phyloP scores from a whole-genome alignment of 73 alveolate genomes.

The Tetrahymena elliotti region DNA sequence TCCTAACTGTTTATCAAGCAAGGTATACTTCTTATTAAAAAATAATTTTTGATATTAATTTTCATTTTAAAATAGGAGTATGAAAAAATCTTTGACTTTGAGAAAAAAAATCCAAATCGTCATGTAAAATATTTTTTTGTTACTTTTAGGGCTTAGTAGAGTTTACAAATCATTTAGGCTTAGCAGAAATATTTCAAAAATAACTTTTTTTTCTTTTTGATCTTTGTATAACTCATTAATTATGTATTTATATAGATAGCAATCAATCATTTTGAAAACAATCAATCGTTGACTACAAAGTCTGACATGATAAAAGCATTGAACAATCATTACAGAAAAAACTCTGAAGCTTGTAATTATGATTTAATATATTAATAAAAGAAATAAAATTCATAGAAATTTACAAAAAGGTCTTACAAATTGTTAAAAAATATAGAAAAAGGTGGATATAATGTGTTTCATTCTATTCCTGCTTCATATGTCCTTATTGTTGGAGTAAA shows the following conservation, averaged over 20 bases:
- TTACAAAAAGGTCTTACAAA: no score
- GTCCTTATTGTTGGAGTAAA: constrained; percentile 31
- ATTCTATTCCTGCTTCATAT: constrained; percentile 61
- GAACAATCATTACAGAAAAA: constrained; percentile 37
- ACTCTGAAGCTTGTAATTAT: constrained; percentile 25
- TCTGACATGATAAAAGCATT: constrained; percentile 48
- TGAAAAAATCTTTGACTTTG: background rate
- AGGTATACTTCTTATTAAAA: constrained; percentile 19
- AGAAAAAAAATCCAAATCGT: background rate
- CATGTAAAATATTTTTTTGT: background rate
- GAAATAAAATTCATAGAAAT: background rate
- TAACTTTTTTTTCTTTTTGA: background rate
- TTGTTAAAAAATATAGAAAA: background rate
- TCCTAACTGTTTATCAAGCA: constrained; percentile 26
- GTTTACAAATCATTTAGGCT: background rate
- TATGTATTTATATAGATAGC: constrained; percentile 7
- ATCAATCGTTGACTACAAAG: constrained; percentile 40
- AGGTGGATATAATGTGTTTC: constrained; percentile 36
- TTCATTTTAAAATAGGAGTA: background rate
- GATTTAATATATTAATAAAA: background rate
- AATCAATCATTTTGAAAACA: constrained; percentile 46
- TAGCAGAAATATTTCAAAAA: background rate
- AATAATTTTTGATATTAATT: background rate
- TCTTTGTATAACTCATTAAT: background rate
- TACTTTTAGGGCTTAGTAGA: constrained; percentile 28